Evolutionary conservation across 2,329 filamentous ascomycete genomes (phyloP).

Genomic region (Ceratocystis cubensis): DNA sequence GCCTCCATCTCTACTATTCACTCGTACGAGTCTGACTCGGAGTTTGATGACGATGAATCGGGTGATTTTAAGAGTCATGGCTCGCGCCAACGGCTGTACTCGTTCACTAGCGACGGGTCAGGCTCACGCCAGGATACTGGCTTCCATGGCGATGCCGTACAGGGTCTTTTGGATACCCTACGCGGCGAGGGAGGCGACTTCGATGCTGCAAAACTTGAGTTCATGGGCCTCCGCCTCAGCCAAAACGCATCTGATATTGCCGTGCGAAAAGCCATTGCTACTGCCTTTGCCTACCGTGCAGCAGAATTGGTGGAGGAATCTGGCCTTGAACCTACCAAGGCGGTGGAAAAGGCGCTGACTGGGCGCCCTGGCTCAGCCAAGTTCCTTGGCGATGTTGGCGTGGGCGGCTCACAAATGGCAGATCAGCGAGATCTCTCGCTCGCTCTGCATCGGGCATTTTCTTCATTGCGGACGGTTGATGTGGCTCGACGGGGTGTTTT

Average conservation of each 20-base stretch:
- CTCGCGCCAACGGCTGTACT: constrained; percentile 54
- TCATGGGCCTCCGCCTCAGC: constrained; percentile 83
- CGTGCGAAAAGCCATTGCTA: constrained; percentile 74
- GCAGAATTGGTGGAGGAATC: constrained; percentile 50
- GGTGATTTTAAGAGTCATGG: constrained; percentile 40
- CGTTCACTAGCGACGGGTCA: constrained; percentile 61
- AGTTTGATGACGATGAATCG: constrained; percentile 45
- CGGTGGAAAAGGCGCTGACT: constrained; percentile 49
- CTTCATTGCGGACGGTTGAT: constrained; percentile 48
- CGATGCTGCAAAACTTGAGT: constrained; percentile 70
- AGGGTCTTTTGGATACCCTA: constrained; percentile 75
- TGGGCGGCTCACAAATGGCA: constrained; percentile 50
- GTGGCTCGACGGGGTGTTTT: constrained; percentile 43
- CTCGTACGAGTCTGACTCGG: constrained; percentile 43
- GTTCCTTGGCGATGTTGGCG: constrained; percentile 47
- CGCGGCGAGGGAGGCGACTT: constrained; percentile 65
- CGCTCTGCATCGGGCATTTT: constrained; percentile 67
- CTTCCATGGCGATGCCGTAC: constrained; percentile 80
- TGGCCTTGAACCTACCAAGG: constrained; percentile 48
- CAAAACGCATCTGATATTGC: constrained; percentile 82
- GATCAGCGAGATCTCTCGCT: constrained; percentile 81
- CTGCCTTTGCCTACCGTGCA: constrained; percentile 72
- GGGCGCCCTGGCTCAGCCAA: constrained; percentile 40
- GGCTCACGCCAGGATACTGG: constrained; percentile 42
- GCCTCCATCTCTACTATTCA: constrained; percentile 44